Base-by-base conservation (phyloP, 2,329 filamentous ascomycete species). In the Ceratocystis variospora region DNA sequence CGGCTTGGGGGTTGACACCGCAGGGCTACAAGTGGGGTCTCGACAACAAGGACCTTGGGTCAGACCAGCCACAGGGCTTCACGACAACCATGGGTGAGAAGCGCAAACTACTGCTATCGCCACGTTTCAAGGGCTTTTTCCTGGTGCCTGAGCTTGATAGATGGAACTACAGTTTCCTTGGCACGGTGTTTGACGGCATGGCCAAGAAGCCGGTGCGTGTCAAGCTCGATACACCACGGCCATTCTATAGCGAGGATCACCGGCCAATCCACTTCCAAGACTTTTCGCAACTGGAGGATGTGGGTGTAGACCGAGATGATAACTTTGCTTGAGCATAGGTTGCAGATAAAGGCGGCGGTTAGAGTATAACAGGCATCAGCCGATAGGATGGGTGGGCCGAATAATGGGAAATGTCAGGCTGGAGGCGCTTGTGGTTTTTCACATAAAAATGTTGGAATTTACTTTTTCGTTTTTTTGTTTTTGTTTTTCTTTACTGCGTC, bases 131-230 rank as follows among this genome's bases (percentile, higher is more conserved):
- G 71, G 95, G 94, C 33, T 97, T 92, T 79, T 99, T 99, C 84
- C 79, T 99, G 66, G 91, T 97, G 25, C 94, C 94, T 0, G 92
- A 96, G 73, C 87, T 87, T 65, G 87, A 86, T 69, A 82, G 88
- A 68, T 99, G 94, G 94, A 99, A 99, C 77, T 99, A 96, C 79
- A 94, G 89, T 75, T 99, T 99, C 81, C 90, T 97, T 86, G 94
- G 94, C 66, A 90, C 87, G 70, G 86, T 86, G 0, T 99, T 97
- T 74, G 86, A 87, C 15, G 86, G 86, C 50, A 82, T 96, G 70
- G 91, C 96, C 78, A 97, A 96, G 85, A 90, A 90, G 78, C 82
- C 87, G 2, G 83, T 96, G 55, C 88, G 91, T 71, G 92, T 97
- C 71, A 94, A 94, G 80, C 86, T 99, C 65, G 95, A 97, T 76